Base-by-base conservation (phyloP, 768 basidiomycete genomes). In the Boletellus sp. region DNA sequence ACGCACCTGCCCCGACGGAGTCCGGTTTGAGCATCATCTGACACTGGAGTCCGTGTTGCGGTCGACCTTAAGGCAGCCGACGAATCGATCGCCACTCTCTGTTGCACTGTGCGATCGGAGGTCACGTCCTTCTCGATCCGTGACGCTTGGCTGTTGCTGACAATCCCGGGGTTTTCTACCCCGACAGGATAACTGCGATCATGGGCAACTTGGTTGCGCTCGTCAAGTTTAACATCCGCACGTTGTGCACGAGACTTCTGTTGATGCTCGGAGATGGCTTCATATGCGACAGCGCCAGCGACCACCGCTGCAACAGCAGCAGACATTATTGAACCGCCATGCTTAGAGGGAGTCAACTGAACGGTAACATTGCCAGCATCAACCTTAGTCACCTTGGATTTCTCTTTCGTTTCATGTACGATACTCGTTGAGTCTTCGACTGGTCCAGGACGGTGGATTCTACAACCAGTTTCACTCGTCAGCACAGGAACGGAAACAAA, bases 291-390 rank as follows among this genome's bases (percentile, higher is more conserved):
- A 6, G 62, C 51, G 2, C 53, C 53, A 19, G 61, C n/a, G 5
- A 34, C 43, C 0, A 51, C 61, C 10, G 47, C 6, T 3, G 53
- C 53, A 3, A 64, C 40, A 24, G 50, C 9, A 12, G 44, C 23
- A 28, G 61, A 57, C 9, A 58, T 31, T 6, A 51, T 12, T 15
- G 53, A 61, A 39, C 42, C 39, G 10, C 20, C 53, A 24, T 53
- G 31, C 31, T 53, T 51, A 3, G 55, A 32, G 32, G 47, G 8
- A 48, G 22, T 38, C 10, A 41, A 9, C 37, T 28, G 34, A 32
- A 44, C 28, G 12, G 6, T 5, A 28, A 32, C 19, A 0, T 39
- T 26, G 5, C 48, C 24, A 46, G 42, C 11, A 31, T 20, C 17
- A 3, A 1, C 4, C 24, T 26, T 4, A 1, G n/a, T 28, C 23